phyloP scores from a whole-genome alignment of 2,329 filamentous ascomycete genomes.

The Aspergillus fijiensis region DNA sequence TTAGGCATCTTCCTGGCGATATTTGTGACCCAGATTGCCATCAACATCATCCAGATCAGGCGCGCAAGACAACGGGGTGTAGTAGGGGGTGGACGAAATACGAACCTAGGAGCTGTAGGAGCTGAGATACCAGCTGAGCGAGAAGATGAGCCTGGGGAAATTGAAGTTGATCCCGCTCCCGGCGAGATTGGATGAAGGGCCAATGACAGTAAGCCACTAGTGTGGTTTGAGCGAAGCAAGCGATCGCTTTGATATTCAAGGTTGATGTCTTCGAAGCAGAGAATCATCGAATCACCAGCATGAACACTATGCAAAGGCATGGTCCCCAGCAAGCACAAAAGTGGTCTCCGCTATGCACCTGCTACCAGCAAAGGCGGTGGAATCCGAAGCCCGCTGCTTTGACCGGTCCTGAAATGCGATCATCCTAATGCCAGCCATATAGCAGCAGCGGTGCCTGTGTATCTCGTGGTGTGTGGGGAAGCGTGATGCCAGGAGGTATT shows the following conservation, averaged over 20 bases:
- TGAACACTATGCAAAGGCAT: no score
- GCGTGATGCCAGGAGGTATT: not conserved
- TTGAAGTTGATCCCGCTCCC: not conserved
- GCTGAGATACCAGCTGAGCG: conserved; percentile 3
- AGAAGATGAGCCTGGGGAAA: conserved; percentile 17
- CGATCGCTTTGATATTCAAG: not conserved
- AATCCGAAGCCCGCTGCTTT: not conserved
- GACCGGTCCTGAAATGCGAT: not conserved
- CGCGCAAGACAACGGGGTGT: conserved; percentile 23
- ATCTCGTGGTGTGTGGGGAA: no score
- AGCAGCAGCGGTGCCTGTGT: no score
- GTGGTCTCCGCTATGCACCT: not conserved
- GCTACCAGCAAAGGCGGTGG: not conserved
- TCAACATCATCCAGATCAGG: conserved; percentile 30
- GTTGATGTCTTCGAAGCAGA: no score
- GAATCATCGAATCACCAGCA: no score
- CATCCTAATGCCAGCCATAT: not conserved
- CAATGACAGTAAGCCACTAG: not conserved
- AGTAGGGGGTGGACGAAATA: conserved; percentile 2
- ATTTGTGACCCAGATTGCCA: conserved; percentile 31
- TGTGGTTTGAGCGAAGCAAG: not conserved
- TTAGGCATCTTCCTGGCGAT: conserved; percentile 33
- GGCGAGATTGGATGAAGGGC: not conserved
- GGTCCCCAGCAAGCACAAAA: not conserved
- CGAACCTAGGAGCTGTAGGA: conserved; percentile 4